Conservation (phyloP, 768 basidiomycete genomes). For the Cubamyces sp. region DNA sequence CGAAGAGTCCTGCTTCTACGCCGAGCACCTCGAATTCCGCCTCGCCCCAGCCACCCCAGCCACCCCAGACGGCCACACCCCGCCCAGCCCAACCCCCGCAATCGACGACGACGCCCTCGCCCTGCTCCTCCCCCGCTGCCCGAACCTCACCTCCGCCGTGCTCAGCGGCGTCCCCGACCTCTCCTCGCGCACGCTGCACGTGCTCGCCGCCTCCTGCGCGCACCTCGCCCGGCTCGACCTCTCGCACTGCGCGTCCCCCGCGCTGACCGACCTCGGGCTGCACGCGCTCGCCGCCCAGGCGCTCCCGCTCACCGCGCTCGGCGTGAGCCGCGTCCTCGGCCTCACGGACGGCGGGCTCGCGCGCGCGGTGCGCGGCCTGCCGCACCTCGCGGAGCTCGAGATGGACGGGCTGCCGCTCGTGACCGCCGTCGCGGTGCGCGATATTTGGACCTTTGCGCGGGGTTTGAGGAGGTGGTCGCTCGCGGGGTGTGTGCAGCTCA, state of each 20-base stretch:
- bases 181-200: constrained; percentile 53
- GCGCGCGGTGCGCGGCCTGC: constrained; percentile 73
- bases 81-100: background rate
- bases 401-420: constrained; percentile 69
- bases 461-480: constrained; percentile 77
- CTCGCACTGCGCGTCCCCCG: background rate
- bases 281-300: constrained; percentile 1
- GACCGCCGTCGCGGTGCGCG: constrained; percentile 70
- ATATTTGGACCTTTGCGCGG: constrained; percentile 82
- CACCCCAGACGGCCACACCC: constrained; percentile 32
- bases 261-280: background rate
- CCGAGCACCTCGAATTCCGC: constrained; percentile 62
- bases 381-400: constrained; percentile 82
- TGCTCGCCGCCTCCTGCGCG: constrained; percentile 63
- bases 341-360: constrained; percentile 67
- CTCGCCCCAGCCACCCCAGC: constrained; percentile 35
- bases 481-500: constrained; percentile 75
- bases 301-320: constrained; percentile 61
- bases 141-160: constrained; percentile 67
- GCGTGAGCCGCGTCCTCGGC: constrained; percentile 57
- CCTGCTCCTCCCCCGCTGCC: constrained; percentile 57
- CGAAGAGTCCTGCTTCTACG: constrained; percentile 59
- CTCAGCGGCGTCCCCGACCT: constrained; percentile 75
- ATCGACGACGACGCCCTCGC: constrained; percentile 62
- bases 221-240: constrained; percentile 33